Evolutionary conservation across 768 basidiomycete genomes (phyloP).

Genomic region (Cyclocybe cylindracea): DNA sequence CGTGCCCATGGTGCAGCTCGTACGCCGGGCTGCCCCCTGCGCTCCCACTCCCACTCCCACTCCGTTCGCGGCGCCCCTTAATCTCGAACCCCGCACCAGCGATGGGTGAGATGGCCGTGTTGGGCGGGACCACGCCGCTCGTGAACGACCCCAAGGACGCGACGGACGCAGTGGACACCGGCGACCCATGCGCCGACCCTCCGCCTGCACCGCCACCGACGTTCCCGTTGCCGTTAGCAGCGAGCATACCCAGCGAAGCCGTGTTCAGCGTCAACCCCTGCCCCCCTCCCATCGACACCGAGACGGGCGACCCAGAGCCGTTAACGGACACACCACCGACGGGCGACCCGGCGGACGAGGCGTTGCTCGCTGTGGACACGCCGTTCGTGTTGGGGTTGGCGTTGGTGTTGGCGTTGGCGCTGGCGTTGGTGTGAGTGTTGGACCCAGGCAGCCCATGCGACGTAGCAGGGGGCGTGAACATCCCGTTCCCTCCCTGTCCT

Average conservation of each 20-base stretch:
- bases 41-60: background rate
- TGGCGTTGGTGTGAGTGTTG: background rate
- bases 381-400: background rate
- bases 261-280: constrained; percentile 1
- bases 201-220: background rate
- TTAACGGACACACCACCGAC: background rate
- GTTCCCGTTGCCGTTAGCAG: background rate
- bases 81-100: constrained; percentile 5
- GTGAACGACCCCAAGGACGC: background rate
- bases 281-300: background rate
- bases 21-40: constrained; percentile 15
- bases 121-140: background rate
- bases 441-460: constrained; percentile 34
- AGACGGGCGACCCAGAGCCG: constrained; percentile 4
- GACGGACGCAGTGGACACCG: constrained; percentile 9
- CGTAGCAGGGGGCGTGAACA: constrained; percentile 44
- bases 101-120: constrained; percentile 9
- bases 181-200: constrained; percentile 10
- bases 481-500: constrained; percentile 20
- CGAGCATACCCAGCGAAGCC: background rate
- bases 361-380: background rate
- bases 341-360: background rate
- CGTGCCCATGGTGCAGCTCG: constrained; percentile 11
- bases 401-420: background rate
- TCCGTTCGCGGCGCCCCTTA: constrained; percentile 3